A percentile compares a stretch with the other conserved stretches of the same genome.
Conservation (phyloP, 1,139 yeast species). For the Scheffersomyces cryptocercus region DNA sequence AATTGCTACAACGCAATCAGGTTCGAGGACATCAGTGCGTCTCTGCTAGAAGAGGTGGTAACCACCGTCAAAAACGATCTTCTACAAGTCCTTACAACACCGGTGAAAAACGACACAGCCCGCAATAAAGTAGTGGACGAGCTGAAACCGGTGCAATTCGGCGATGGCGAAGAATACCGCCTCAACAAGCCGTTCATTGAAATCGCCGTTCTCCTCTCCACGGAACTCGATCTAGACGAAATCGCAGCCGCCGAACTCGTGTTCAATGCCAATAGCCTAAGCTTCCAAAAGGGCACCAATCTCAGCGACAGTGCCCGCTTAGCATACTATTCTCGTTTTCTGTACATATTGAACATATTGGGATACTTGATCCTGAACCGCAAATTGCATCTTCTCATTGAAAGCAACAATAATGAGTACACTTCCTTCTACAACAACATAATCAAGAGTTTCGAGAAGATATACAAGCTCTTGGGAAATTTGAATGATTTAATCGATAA, state of each 20-base stretch:
- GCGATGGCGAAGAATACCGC: constrained; percentile 59
- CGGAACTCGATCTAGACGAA: constrained; percentile 43
- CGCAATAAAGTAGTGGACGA: constrained; percentile 51
- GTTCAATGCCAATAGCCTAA: constrained; percentile 40
- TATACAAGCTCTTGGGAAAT: constrained; percentile 55
- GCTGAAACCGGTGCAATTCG: constrained; percentile 51
- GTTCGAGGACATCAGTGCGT: constrained; percentile 27
- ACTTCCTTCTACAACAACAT: constrained; percentile 36
- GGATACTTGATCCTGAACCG: constrained; percentile 50
- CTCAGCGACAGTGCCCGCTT: constrained; percentile 70
- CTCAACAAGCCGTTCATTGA: constrained; percentile 61
- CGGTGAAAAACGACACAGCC: constrained; percentile 55
- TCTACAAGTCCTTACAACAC: constrained; percentile 44
- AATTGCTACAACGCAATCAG: constrained; percentile 40
- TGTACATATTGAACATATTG: constrained; percentile 68
- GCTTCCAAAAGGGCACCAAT: constrained; percentile 51
- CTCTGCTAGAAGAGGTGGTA: constrained; percentile 16
- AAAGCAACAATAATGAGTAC: constrained; percentile 13
- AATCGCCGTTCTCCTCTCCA: constrained; percentile 58
- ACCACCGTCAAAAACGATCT: constrained; percentile 48
- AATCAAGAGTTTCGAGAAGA: constrained; percentile 53
- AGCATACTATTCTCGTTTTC: constrained; percentile 68
- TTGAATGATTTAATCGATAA: constrained; percentile 68
- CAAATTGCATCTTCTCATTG: constrained; percentile 26
- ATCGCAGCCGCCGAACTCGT: constrained; percentile 38